Base-by-base conservation (phyloP, 106 monocot species). In the Chionographis japonica region DNA sequence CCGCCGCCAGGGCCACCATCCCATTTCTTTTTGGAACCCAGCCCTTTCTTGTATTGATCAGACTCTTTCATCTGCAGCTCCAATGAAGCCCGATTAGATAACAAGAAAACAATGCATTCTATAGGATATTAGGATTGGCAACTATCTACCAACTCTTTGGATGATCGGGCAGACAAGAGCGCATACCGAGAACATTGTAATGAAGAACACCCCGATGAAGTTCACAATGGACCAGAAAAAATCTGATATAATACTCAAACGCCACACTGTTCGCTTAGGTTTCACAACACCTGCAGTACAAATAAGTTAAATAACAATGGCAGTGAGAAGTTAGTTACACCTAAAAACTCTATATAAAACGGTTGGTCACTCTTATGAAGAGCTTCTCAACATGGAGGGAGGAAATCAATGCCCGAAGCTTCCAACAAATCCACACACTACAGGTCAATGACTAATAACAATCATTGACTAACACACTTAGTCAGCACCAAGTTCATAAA, bases 121-220 rank as follows among this genome's bases (percentile, higher is more conserved):
- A 27, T 27, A 27, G 1, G n/a, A n/a, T n/a, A n/a, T n/a, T n/a
- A n/a, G n/a, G 27, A 27, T 27, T 27, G 27, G 27, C 27, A 27
- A 27, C 27, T 27, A 27, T 27, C 27, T 27, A 27, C 27, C 27
- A 27, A 27, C 27, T 27, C 0, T 27, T 27, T 27, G 27, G 27
- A 27, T 27, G 27, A 27, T 27, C 27, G 27, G 27, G 27, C 27
- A 27, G 27, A 27, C 27, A 1, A 27, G 27, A 27, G 27, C 27
- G 65, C 69, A 49, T 83, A 95, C 94, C 66, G 90, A 95, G 74
- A 95, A 95, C 94, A 95, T 86, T 42, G 94, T 95, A 4, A 62
- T 43, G 46, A 95, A 83, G 79, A 95, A 95, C 19, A 81, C 64
- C 50, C 70, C 16, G 13, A 95, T 84, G 70, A 84, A 79, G 79